Conservation (phyloP, 2,329 filamentous ascomycete genomes). For the Gyromitra esculenta region DNA sequence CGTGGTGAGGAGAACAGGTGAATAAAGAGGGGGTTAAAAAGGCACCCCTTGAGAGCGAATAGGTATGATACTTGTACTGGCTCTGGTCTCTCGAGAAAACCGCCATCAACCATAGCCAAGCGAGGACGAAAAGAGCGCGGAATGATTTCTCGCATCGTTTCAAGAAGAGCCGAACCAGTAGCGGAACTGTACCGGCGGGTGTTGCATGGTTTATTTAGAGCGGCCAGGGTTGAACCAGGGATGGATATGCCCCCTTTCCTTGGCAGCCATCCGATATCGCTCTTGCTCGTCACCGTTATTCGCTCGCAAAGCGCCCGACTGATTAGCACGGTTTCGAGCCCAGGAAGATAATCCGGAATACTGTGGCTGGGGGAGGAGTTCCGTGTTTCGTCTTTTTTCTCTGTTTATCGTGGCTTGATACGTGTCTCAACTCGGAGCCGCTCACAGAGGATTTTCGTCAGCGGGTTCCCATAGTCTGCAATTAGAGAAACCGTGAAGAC, state of each 20-base stretch:
- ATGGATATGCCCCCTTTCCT: slow-evolving; percentile 43
- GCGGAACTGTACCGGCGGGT: slow-evolving; percentile 30
- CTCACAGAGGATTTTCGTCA: slow-evolving; percentile 14
- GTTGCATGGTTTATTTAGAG: slow-evolving; percentile 48
- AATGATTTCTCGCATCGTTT: slow-evolving; percentile 38
- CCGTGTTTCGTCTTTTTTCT: slow-evolving; percentile 36
- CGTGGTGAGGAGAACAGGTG: slow-evolving; percentile 10
- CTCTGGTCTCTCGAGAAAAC: neutral
- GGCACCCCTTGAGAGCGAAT: slow-evolving; percentile 19
- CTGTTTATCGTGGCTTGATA: slow-evolving; percentile 47
- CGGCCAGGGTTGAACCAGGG: slow-evolving; percentile 36
- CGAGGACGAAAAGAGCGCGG: slow-evolving; percentile 42
- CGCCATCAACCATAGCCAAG: slow-evolving; percentile 16
- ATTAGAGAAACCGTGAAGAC: slow-evolving; percentile 16
- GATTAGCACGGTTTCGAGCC: slow-evolving; percentile 41
- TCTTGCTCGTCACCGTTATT: slow-evolving; percentile 31
- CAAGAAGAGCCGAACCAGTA: slow-evolving; percentile 43
- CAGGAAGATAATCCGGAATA: slow-evolving; percentile 36
- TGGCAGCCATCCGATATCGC: slow-evolving; percentile 19
- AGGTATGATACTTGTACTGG: slow-evolving; percentile 47
- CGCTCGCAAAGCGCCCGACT: slow-evolving; percentile 43
- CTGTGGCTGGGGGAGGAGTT: slow-evolving; percentile 34
- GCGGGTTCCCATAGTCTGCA: slow-evolving; percentile 23
- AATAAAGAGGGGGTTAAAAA: slow-evolving; percentile 11
- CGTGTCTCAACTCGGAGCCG: slow-evolving; percentile 42